Percentiles rank a stretch among this genome's conserved stretches.
Conservation (phyloP, 768 basidiomycete species). For the Lentinula edodes region DNA sequence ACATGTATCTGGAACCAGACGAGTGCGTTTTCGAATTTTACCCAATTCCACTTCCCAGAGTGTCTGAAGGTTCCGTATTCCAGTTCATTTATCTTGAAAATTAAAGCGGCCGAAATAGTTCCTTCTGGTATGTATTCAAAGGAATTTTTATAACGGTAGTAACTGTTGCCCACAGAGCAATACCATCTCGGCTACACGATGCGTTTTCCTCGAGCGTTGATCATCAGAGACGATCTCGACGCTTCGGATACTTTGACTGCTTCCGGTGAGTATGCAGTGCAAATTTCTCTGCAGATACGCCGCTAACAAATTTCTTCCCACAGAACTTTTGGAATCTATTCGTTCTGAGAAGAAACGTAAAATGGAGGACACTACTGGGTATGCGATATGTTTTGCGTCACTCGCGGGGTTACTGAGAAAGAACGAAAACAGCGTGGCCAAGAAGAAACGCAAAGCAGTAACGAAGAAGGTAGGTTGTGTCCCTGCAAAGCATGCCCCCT, state of each 20-base stretch:
- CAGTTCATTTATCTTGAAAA: constrained; percentile 89
- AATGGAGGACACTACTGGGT: constrained; percentile 59
- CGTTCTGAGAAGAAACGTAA: constrained; percentile 70
- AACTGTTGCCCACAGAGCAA: constrained; percentile 44
- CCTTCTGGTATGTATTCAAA: constrained; percentile 47
- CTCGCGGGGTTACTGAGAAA: not conserved
- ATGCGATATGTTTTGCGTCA: constrained; percentile 7
- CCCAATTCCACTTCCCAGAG: not conserved
- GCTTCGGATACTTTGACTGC: constrained; percentile 71
- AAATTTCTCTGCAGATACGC: not conserved
- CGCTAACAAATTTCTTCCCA: not conserved
- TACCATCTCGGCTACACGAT: constrained; percentile 86
- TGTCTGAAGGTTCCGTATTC: not conserved
- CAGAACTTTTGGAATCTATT: constrained; percentile 57
- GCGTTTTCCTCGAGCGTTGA: constrained; percentile 86
- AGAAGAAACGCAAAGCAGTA: constrained; percentile 56
- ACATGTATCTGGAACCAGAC: constrained; percentile 84
- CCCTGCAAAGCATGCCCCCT: not conserved
- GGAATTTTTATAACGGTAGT: not conserved
- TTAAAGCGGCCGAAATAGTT: constrained; percentile 92
- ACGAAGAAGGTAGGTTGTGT: constrained; percentile 38
- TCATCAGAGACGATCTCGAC: constrained; percentile 73
- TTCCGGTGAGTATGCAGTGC: constrained; percentile 35
- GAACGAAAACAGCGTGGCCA: constrained; percentile 25
- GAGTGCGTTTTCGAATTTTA: constrained; percentile 49